A percentile compares a stretch with the other conserved stretches of the same genome.
Conservation (phyloP, 2,329 filamentous ascomycete genomes). For the Metarhizium rileyi region DNA sequence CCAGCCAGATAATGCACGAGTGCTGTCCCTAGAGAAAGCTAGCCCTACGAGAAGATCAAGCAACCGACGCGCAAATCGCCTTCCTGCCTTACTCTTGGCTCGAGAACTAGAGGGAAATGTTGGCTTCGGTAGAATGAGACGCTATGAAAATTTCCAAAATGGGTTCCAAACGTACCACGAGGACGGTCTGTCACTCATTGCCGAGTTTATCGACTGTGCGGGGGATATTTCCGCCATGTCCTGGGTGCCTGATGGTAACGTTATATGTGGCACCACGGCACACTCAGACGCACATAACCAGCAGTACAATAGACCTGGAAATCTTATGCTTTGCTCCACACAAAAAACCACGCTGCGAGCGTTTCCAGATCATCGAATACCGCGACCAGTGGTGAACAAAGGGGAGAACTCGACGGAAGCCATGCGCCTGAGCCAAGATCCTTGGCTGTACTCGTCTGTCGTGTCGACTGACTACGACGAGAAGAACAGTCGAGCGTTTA, state of each 20-base stretch:
- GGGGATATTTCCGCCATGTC: slow-evolving; percentile 50
- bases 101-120: slow-evolving; percentile 39
- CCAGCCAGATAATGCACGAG: slow-evolving; percentile 6
- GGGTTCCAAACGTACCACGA: slow-evolving; percentile 37
- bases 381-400: slow-evolving; percentile 40
- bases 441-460: slow-evolving; percentile 55
- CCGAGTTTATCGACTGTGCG: slow-evolving; percentile 51
- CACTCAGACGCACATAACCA: slow-evolving; percentile 55
- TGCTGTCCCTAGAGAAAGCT: slow-evolving; percentile 16
- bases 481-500: slow-evolving; percentile 38
- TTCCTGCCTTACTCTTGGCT: slow-evolving; percentile 35
- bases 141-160: slow-evolving; percentile 34
- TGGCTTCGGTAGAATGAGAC: slow-evolving; percentile 30
- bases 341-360: slow-evolving; percentile 34
- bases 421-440: slow-evolving; percentile 49
- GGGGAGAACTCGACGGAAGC: slow-evolving; percentile 45
- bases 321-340: slow-evolving; percentile 46
- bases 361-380: slow-evolving; percentile 47
- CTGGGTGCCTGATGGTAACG: slow-evolving; percentile 44
- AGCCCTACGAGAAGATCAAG: slow-evolving; percentile 8
- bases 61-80: slow-evolving; percentile 12
- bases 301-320: slow-evolving; percentile 57
- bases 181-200: slow-evolving; percentile 39
- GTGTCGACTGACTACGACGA: slow-evolving; percentile 49
- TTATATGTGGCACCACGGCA: slow-evolving; percentile 52